Percentiles rank a stretch among this genome's conserved stretches.
Conservation (phyloP, 2,329 filamentous ascomycete species). For the Emmonsia crescens region DNA sequence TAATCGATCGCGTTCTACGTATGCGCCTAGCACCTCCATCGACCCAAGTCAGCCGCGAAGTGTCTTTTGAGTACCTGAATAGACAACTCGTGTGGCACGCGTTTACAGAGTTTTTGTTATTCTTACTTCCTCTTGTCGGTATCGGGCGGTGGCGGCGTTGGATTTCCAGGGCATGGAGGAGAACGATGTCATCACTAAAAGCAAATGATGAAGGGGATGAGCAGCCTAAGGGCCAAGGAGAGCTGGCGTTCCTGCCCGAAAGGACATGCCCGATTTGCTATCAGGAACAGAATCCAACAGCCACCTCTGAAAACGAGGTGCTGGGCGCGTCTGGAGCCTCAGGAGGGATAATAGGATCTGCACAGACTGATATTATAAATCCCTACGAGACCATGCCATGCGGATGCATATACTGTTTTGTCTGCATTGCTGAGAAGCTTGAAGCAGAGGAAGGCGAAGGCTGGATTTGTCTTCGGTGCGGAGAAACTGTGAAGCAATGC, state of each 20-base stretch:
- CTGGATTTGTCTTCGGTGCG: slow-evolving; percentile 84
- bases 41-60: slow-evolving; percentile 76
- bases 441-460: slow-evolving; percentile 91
- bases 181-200: slow-evolving; percentile 55
- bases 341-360: slow-evolving; percentile 73
- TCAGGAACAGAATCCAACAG: slow-evolving; percentile 70
- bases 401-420: slow-evolving; percentile 89
- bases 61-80: slow-evolving; percentile 96
- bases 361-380: slow-evolving; percentile 89
- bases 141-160: slow-evolving; percentile 88
- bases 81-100: slow-evolving; percentile 98
- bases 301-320: slow-evolving; percentile 63
- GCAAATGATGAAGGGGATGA: slow-evolving; percentile 40
- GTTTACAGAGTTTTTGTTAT: slow-evolving; percentile 98
- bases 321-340: slow-evolving; percentile 53
- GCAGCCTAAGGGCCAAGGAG: slow-evolving; percentile 50
- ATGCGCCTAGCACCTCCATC: slow-evolving; percentile 78
- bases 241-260: slow-evolving; percentile 78
- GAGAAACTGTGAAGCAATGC: slow-evolving; percentile 71
- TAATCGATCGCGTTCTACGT: slow-evolving; percentile 73
- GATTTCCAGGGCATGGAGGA: slow-evolving; percentile 77
- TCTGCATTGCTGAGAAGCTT: slow-evolving; percentile 80
- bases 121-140: slow-evolving; percentile 90
- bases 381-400: slow-evolving; percentile 87
- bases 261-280: slow-evolving; percentile 96